Percentiles rank a stretch among this genome's conserved stretches.
These are phyloP conservation scores for Venturia oleaginea DNA, from an alignment of 2,329 filamentous ascomycete species.

Conservation along the genomic window DNA sequence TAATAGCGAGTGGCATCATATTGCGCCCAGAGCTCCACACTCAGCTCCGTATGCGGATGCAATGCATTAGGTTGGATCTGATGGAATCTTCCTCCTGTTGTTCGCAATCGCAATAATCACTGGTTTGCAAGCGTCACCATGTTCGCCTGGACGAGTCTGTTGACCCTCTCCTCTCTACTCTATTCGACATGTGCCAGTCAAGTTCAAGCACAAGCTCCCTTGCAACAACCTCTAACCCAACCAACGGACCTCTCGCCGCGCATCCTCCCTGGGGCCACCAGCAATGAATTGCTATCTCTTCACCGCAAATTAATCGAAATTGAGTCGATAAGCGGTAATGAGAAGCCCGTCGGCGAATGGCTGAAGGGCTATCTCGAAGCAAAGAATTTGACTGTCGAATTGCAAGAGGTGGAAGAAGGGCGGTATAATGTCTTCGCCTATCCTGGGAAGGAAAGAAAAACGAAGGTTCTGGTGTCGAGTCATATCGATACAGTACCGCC, in stretches of 20 bases:
- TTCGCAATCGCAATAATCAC: background rate
- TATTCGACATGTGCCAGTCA: background rate
- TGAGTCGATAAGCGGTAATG: slow-evolving; percentile 61
- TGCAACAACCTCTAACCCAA: background rate
- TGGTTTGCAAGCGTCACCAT: background rate
- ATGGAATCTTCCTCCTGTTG: background rate
- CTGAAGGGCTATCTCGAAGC: slow-evolving; percentile 56
- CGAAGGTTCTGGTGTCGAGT: slow-evolving; percentile 59
- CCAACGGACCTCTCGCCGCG: background rate
- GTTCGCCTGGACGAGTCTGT: background rate
- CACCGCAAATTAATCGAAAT: slow-evolving; percentile 69
- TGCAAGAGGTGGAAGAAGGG: slow-evolving; percentile 40
- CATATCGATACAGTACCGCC: slow-evolving; percentile 76
- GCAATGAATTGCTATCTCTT: slow-evolving; percentile 52
- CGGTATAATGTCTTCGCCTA: slow-evolving; percentile 75
- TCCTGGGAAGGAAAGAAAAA: slow-evolving; percentile 38
- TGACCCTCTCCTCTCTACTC: background rate
- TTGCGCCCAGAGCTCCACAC: background rate
- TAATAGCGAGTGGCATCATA: background rate
- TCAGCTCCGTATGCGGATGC: background rate
- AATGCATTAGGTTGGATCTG: background rate
- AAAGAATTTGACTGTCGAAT: slow-evolving; percentile 54
- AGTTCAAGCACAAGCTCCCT: slow-evolving; percentile 1
- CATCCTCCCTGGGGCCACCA: background rate
- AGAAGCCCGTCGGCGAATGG: slow-evolving; percentile 59